phyloP scores from a whole-genome alignment of 768 basidiomycete species.

The Tricholoma sp. region DNA sequence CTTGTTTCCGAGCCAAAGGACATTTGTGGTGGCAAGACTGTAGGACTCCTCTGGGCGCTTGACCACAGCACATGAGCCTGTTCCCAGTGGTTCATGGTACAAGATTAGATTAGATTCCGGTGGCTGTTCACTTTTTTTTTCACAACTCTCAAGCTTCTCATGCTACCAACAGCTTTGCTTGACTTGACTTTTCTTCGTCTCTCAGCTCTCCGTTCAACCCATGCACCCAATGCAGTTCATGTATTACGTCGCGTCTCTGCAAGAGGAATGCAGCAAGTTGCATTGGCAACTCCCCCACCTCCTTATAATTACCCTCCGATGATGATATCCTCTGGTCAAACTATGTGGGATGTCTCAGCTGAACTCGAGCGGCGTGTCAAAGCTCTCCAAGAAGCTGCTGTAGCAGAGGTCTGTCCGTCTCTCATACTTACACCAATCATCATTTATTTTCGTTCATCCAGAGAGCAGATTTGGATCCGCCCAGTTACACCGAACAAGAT shows the following conservation, averaged over 20 bases:
- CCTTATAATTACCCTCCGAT: conserved; percentile 1
- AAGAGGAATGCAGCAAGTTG: conserved; percentile 18
- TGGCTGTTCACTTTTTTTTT: background rate
- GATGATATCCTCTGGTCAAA: background rate
- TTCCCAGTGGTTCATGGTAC: background rate
- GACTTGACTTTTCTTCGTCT: conserved; percentile 24
- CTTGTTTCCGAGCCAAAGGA: conserved; percentile 8
- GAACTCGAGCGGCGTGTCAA: conserved; percentile 33
- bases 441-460: conserved; percentile 8
- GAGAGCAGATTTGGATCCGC: conserved; percentile 26
- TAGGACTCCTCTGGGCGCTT: too few species aligned
- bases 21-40: background rate
- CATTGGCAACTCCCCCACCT: conserved; percentile 6
- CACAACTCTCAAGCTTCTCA: background rate
- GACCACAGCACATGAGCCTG: background rate
- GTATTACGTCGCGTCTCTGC: conserved; percentile 6
- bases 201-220: conserved; percentile 4
- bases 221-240: background rate
- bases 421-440: background rate
- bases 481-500: conserved; percentile 38
- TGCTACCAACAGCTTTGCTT: conserved; percentile 23
- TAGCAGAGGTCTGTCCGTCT: conserved; percentile 25
- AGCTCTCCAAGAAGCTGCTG: conserved; percentile 30
- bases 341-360: conserved; percentile 1
- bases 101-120: background rate